These are phyloP conservation scores for Xylariaceae sp. DNA, from an alignment of 2,329 filamentous ascomycete genomes.

Conservation along the genomic window DNA sequence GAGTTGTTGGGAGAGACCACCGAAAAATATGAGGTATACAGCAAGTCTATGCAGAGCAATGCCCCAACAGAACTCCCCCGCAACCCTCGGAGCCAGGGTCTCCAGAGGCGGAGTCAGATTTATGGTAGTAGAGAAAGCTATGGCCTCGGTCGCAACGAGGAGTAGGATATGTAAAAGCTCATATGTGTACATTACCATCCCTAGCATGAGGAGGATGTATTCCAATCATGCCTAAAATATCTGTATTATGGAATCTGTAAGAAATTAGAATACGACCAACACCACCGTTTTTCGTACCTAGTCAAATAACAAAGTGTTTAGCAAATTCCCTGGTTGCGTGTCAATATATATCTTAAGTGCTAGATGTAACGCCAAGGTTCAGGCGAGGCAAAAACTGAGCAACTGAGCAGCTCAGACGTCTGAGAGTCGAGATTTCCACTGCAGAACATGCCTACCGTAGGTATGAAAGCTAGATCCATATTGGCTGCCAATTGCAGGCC, in stretches of 20 bases:
- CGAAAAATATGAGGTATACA: constrained; percentile 38
- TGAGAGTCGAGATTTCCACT: no score
- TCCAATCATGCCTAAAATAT: background rate
- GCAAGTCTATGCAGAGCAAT: constrained; percentile 5
- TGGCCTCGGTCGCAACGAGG: constrained; percentile 40
- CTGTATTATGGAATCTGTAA: constrained; percentile 25
- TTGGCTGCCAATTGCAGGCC: no score
- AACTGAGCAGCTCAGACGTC: no score
- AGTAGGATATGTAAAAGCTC: background rate
- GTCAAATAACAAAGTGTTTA: background rate
- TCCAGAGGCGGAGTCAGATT: constrained; percentile 1
- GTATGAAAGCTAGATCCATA: no score
- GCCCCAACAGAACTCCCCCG: constrained; percentile 3
- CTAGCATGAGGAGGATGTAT: background rate
- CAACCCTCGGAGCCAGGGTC: background rate
- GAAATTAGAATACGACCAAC: background rate
- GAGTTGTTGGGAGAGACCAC: constrained; percentile 50
- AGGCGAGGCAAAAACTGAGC: no score
- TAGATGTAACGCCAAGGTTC: no score
- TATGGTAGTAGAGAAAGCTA: constrained; percentile 48
- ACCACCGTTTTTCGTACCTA: background rate
- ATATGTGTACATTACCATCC: constrained; percentile 4
- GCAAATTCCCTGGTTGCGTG: background rate
- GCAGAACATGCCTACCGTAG: no score
- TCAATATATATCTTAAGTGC: no score